Base-by-base conservation (phyloP, 2,329 filamentous ascomycete genomes). In the Ophiostoma piceae region DNA sequence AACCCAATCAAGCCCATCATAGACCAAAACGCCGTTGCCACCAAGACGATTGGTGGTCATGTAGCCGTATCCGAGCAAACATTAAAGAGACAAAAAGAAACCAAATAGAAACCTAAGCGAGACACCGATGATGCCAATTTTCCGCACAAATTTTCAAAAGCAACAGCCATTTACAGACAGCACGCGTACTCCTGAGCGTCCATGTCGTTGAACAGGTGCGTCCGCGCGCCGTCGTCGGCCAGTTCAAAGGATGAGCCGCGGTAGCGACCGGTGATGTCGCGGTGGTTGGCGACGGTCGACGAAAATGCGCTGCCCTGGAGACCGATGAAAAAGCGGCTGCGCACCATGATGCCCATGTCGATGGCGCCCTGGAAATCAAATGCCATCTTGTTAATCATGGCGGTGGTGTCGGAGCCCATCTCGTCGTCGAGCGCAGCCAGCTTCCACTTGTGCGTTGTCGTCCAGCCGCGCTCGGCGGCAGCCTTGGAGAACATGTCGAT, bases 361-460 rank as follows among this genome's bases (percentile, higher is more conserved):
- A 79, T 72, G 67, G 75, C 76, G 22, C 77, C 77, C 71, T 78
- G 76, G 69, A 79, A 79, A 73, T 79, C 78, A 71, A 78, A 79
- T 7, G 77, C 70, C 19, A 78, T 68, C 32, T 68, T 73, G 68
- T 76, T 71, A 60, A 79, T 77, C 32, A 70, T 71, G 1, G 70
- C 67, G 4, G 75, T 43, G 0, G 75, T 75, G 0, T 73, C 67
- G 8, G 75, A 74, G 0, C 72, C 67, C 9, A 68, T 39, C 67
- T 76, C 74, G 69, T n/a, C 69, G 43, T 39, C 67, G 14, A 57
- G 47, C 14, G 9, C 29, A 9, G 75, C 75, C 2, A 79, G 70
- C 5, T 69, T 71, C 74, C 76, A 79, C 69, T 79, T 79, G 71
- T 79, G 75, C 6, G 75, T 78, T 2, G 78, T 77, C 2, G 75